phyloP scores from a whole-genome alignment of 805 yeast species.

The Starmerella apicola region DNA sequence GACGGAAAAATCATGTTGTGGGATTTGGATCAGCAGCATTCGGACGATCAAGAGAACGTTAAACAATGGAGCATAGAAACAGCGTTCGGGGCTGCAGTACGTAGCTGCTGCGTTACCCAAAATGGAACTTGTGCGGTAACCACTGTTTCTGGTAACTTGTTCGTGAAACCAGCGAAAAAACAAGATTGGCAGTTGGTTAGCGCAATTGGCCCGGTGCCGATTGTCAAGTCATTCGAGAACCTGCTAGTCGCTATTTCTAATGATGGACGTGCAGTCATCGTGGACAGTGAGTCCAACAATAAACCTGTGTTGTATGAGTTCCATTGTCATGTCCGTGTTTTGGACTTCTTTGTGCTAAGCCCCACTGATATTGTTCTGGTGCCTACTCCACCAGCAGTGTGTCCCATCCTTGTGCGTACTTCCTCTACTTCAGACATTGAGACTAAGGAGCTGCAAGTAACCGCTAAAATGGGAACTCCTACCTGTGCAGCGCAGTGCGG shows the following conservation, averaged over 20 bases:
- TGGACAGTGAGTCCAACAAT: background rate
- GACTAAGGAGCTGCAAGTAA: background rate
- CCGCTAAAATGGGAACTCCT: background rate
- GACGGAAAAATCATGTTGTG: constrained; percentile 71
- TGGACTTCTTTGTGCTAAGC: constrained; percentile 8
- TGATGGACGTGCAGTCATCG: constrained; percentile 4
- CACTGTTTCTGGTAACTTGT: constrained; percentile 1
- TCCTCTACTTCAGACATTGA: background rate
- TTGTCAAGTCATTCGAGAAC: constrained; percentile 3
- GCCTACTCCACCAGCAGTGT: constrained; percentile 1
- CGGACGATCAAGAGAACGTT: background rate
- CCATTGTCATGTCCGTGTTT: background rate
- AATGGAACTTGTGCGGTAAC: constrained; percentile 1
- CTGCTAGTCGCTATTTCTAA: constrained; percentile 3
- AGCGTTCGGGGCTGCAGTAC: constrained; percentile 1
- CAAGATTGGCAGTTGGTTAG: background rate
- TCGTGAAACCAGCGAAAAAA: background rate
- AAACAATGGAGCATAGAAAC: constrained; percentile 1
- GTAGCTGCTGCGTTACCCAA: constrained; percentile 3
- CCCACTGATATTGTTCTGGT: background rate
- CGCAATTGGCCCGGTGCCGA: constrained; percentile 5
- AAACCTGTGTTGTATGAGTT: background rate
- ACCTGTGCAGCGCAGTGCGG: constrained; percentile 1
- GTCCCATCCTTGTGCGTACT: background rate
- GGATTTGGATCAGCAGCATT: constrained; percentile 27